Evolutionary conservation across 2,329 filamentous ascomycete genomes (phyloP).

Genomic region (Fusarium subglutinans): DNA sequence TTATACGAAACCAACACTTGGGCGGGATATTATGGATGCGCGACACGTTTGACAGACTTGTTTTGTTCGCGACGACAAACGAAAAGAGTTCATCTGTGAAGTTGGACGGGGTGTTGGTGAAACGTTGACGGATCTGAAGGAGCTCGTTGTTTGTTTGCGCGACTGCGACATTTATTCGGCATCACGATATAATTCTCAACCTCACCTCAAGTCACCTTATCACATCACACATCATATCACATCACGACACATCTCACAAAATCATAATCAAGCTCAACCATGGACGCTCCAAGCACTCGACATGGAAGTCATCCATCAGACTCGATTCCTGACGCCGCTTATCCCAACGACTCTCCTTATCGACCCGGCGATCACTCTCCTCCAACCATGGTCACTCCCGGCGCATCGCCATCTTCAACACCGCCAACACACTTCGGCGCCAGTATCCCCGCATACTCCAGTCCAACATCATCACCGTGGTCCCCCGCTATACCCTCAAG

Average conservation of each 20-base stretch:
- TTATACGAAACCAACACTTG: constrained; percentile 12
- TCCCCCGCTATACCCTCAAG: constrained; percentile 29
- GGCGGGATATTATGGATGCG: constrained; percentile 1
- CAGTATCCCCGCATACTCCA: constrained; percentile 20
- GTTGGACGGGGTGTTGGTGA: not conserved
- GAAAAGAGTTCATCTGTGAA: not conserved
- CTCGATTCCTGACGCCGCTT: constrained; percentile 45
- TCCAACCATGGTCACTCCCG: constrained; percentile 5
- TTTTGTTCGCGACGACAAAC: not conserved
- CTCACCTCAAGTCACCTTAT: not conserved
- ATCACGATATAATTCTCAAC: not conserved
- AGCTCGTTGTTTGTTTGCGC: not conserved
- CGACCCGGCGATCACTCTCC: constrained; percentile 30
- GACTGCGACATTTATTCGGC: not conserved
- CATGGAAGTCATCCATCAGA: constrained; percentile 42
- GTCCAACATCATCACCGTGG: constrained; percentile 28
- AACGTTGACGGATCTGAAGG: not conserved
- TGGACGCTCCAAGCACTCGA: constrained; percentile 30
- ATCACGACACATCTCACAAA: not conserved
- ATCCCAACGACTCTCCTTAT: constrained; percentile 45
- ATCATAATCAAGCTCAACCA: constrained; percentile 4
- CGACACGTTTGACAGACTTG: not conserved
- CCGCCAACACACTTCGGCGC: constrained; percentile 4
- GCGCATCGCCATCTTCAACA: constrained; percentile 9
- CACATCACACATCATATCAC: not conserved